These are phyloP conservation scores for Globisporangium takayamanum DNA, from an alignment of 352 stramenopile genomes.

Conservation along the genomic window DNA sequence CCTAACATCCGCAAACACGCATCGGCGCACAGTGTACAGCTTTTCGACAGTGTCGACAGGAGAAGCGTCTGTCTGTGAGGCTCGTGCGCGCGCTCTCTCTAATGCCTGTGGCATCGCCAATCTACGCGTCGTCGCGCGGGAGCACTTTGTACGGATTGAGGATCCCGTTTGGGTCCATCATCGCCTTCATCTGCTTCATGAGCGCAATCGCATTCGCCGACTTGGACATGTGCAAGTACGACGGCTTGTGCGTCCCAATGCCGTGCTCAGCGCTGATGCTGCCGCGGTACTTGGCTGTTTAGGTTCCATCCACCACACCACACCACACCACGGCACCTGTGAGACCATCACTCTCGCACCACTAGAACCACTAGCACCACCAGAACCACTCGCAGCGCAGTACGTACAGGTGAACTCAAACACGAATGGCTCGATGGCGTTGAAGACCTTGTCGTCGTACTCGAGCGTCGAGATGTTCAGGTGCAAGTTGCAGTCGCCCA, in stretches of 20 bases:
- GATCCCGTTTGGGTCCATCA: conserved; percentile 95
- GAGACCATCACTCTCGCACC: neutral
- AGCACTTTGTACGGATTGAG: conserved; percentile 96
- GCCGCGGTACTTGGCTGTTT: conserved; percentile 64
- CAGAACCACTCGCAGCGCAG: neutral
- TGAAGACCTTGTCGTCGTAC: conserved; percentile 62
- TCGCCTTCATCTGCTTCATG: conserved; percentile 91
- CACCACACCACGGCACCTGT: neutral
- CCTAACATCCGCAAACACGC: too few species aligned
- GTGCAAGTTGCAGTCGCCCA: conserved; percentile 96
- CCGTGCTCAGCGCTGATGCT: conserved; percentile 98
- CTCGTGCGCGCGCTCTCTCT: neutral
- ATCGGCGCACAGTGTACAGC: too few species aligned
- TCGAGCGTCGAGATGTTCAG: conserved; percentile 89
- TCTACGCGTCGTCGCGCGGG: conserved; percentile 7
- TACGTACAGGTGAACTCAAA: conserved; percentile 77
- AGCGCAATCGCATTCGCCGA: conserved; percentile 69
- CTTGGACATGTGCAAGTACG: conserved; percentile 86
- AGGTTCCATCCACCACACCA: neutral
- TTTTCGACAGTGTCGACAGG: too few species aligned
- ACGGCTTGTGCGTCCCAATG: conserved; percentile 92
- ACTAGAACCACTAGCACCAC: neutral
- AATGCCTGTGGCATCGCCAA: too few species aligned
- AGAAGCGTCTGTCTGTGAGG: too few species aligned
- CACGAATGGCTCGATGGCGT: conserved; percentile 63